Base-by-base conservation (phyloP, 805 yeast genomes). In the baker's yeast (Saccharomyces cerevisiae) region DNA sequence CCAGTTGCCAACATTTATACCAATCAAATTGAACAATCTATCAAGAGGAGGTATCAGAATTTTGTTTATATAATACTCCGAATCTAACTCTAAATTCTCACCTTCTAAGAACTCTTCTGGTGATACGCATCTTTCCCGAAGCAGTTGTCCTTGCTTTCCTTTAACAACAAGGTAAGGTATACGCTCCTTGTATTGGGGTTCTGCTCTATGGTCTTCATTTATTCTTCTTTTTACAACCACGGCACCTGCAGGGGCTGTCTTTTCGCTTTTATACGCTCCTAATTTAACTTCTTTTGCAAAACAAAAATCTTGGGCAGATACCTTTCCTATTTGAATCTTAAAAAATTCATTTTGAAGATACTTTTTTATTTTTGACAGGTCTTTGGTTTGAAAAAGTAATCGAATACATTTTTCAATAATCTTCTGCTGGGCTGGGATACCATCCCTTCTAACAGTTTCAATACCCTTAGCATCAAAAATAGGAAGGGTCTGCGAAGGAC, bases 381-480 rank as follows among this genome's bases (percentile, higher is more conserved):
- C 89, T 28, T 76, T 70, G 0, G 91, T 79, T 11, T 84, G 87
- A 66, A 94, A 94, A 2, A 94, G 69, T 0, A 81, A 74, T 36
- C 86, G 73, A 3, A 94, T 70, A 0, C 86, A 70, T 55, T 82
- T 80, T 57, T 89, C 95, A 30, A 88, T 83, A 21, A 94, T 83
- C 59, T 84, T 84, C 69, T 83, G 95, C 59, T 88, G 95, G 0
- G 96, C 96, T 0, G 96, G 96, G 27, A 91, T 86, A 0, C 98
- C 98, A 70, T 94, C 99, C 58, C 99, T 73, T 58, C 99, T 72
- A 0, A 94, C 88, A 0, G 98, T 94, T 65, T 94, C 99, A 11
- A 89, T 90, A 1, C 99, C 99, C 61, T 94, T 94, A 0, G 99
- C 97, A 73, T 94, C 98, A 68, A 94, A 90, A 32, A 70, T 76